Evolutionary conservation across 352 stramenopile genomes (phyloP).

Genomic region (Pythium dissotocum): DNA sequence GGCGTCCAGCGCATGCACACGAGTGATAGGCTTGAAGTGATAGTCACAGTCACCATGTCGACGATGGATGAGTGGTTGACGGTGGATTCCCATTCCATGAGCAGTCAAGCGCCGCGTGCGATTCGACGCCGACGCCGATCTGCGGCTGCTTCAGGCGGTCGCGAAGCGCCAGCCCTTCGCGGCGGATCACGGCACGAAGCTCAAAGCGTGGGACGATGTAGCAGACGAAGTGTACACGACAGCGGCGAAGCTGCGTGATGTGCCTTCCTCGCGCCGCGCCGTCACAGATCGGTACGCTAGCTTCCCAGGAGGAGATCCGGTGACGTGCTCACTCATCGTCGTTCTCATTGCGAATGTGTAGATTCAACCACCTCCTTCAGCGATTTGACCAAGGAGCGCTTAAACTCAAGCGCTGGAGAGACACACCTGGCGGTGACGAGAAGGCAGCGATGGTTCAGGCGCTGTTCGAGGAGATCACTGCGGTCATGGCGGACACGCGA

Average conservation of each 20-base stretch:
- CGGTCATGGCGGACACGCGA: slow-evolving; percentile 24
- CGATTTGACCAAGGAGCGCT: slow-evolving; percentile 37
- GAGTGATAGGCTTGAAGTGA: background rate
- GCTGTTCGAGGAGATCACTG: slow-evolving; percentile 31
- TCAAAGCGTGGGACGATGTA: slow-evolving; percentile 52
- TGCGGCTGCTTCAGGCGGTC: slow-evolving; percentile 45
- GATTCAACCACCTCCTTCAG: slow-evolving; percentile 43
- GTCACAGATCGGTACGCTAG: slow-evolving; percentile 38
- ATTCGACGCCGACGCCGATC: slow-evolving; percentile 43
- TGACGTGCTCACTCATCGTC: background rate
- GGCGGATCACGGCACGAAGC: slow-evolving; percentile 48
- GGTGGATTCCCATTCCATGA: background rate
- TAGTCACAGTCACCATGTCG: background rate
- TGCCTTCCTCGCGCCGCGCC: slow-evolving; percentile 38
- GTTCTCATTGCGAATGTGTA: slow-evolving; percentile 4
- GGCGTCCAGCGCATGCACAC: background rate
- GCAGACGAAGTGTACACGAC: slow-evolving; percentile 41
- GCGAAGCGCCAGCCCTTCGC: slow-evolving; percentile 44
- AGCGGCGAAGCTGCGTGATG: slow-evolving; percentile 30
- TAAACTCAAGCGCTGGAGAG: slow-evolving; percentile 34
- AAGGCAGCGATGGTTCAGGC: slow-evolving; percentile 28
- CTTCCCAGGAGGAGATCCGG: background rate
- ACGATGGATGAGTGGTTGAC: background rate
- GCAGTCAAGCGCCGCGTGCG: slow-evolving; percentile 34
- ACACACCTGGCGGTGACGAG: slow-evolving; percentile 30